Conservation (phyloP, 1,284 basidiomycete species). For the Erythrobasidium hasegawianum region DNA sequence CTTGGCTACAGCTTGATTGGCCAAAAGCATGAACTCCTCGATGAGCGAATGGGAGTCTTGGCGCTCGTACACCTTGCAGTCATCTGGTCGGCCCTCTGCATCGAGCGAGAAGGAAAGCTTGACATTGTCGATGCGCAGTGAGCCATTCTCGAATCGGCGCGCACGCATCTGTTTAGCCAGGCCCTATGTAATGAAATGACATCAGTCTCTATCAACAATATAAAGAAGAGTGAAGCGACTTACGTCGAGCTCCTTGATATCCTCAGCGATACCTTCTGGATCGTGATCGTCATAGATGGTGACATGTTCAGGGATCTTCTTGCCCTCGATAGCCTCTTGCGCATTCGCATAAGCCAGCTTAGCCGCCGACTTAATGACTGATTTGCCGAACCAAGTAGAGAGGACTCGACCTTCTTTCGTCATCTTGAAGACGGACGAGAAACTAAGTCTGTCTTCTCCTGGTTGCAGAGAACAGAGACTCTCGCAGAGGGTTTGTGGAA, state of each 20-base stretch:
- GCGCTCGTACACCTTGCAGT: conserved; percentile 65
- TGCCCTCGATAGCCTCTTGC: conserved; percentile 75
- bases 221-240: no score
- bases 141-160: conserved; percentile 72
- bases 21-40: conserved; percentile 95
- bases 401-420: conserved; percentile 74
- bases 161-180: conserved; percentile 70
- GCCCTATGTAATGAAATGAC: no score
- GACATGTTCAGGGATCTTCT: conserved; percentile 56
- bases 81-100: conserved; percentile 72
- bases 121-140: conserved; percentile 69
- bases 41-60: conserved; percentile 75
- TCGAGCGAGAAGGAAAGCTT: conserved; percentile 77
- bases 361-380: conserved; percentile 82
- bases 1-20: conserved; percentile 85
- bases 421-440: conserved; percentile 83
- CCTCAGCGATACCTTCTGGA: conserved; percentile 61
- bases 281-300: conserved; percentile 60
- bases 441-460: conserved; percentile 79
- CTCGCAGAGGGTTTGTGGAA: conserved; percentile 84
- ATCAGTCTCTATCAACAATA: no score
- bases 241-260: conserved; percentile 66
- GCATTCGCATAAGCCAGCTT: conserved; percentile 80
- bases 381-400: conserved; percentile 88
- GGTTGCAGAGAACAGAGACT: conserved; percentile 88